phyloP scores from a whole-genome alignment of 176 grass and related monocot species.

The Pontederia crassipes region DNA sequence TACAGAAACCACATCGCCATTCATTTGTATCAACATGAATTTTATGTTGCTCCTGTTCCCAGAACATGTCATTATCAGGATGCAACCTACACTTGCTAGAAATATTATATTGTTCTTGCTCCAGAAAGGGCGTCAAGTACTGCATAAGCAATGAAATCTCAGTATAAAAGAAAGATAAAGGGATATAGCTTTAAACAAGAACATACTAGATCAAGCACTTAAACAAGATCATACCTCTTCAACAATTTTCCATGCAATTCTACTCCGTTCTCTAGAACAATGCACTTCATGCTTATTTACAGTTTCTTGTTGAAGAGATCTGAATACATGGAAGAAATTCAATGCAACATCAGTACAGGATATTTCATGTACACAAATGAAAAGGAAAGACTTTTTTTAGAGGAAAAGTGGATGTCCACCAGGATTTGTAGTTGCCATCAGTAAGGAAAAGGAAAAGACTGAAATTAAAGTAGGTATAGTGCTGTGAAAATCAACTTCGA shows the following conservation, averaged over 20 bases:
- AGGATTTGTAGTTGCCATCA: too few relatives aligned
- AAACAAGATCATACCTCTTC: slow-evolving; percentile 49
- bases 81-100: slow-evolving; percentile 69
- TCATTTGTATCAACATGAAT: slow-evolving; percentile 85
- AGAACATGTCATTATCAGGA: slow-evolving; percentile 84
- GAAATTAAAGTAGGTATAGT: neutral
- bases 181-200: neutral
- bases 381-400: neutral
- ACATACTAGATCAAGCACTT: neutral
- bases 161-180: slow-evolving; percentile 2
- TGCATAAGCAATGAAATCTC: slow-evolving; percentile 29
- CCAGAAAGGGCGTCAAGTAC: slow-evolving; percentile 93
- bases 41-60: slow-evolving; percentile 85
- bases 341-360: slow-evolving; percentile 9
- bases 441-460: neutral
- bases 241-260: slow-evolving; percentile 70
- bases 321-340: slow-evolving; percentile 26
- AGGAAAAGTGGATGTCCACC: too few relatives aligned
- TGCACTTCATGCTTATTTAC: slow-evolving; percentile 47
- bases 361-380: slow-evolving; percentile 10
- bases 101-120: slow-evolving; percentile 73
- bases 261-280: slow-evolving; percentile 93
- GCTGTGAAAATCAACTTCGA: too few relatives aligned
- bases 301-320: slow-evolving; percentile 56
- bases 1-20: slow-evolving; percentile 90